A percentile compares a stretch with the other conserved stretches of the same genome.
These are phyloP conservation scores for Alternaria alternata DNA, from an alignment of 2,329 filamentous ascomycete genomes.

Conservation along the genomic window DNA sequence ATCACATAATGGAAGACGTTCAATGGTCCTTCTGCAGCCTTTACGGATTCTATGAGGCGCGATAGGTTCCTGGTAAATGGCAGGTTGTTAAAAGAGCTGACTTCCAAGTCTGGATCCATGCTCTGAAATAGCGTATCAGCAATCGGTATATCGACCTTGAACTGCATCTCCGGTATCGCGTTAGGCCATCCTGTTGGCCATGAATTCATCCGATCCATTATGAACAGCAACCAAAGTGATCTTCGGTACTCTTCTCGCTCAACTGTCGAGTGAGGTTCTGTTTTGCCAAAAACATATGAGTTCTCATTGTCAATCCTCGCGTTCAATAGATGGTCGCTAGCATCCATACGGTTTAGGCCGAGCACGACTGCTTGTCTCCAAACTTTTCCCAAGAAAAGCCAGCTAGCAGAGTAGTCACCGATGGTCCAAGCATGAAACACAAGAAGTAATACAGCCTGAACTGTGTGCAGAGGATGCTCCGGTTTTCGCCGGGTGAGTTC, in stretches of 20 bases:
- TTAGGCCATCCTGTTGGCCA: conserved; percentile 38
- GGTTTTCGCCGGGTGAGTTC: conserved; percentile 32
- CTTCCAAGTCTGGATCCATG: conserved; percentile 16
- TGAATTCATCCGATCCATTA: conserved; percentile 37
- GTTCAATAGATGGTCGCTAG: conserved; percentile 5
- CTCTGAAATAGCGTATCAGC: conserved; percentile 34
- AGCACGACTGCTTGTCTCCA: conserved; percentile 44
- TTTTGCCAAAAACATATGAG: neutral
- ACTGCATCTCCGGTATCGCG: conserved; percentile 41
- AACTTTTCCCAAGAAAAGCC: conserved; percentile 42
- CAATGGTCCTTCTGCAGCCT: conserved; percentile 14
- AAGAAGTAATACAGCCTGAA: conserved; percentile 39
- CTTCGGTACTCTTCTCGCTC: conserved; percentile 42
- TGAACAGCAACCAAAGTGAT: conserved; percentile 43
- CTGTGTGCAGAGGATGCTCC: conserved; percentile 28
- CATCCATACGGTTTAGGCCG: conserved; percentile 41
- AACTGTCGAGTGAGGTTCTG: conserved; percentile 12
- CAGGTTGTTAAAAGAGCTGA: conserved; percentile 6
- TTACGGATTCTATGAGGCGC: conserved; percentile 24
- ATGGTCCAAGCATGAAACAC: conserved; percentile 32
- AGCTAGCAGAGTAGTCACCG: conserved; percentile 41
- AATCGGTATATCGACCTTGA: conserved; percentile 43
- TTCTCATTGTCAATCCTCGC: neutral
- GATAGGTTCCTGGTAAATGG: conserved; percentile 37
- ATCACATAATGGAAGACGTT: conserved; percentile 36